A percentile compares a stretch with the other conserved stretches of the same genome.
Conservation (phyloP, 805 yeast species). For the Lachancea kluyveri region DNA sequence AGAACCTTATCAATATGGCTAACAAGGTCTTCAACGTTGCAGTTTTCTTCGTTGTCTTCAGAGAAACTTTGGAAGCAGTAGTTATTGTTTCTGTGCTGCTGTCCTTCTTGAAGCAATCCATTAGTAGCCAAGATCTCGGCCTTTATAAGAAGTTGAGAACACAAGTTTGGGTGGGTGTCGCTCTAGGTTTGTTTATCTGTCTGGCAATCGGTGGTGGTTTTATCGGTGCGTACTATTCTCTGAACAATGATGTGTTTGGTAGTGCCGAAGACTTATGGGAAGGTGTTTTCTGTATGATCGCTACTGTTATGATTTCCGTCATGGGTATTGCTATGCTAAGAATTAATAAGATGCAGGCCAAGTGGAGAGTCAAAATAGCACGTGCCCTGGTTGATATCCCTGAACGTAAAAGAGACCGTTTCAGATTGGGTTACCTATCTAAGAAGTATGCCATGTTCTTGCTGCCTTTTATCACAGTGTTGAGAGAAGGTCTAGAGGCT, state of each 20-base stretch:
- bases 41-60: conserved; percentile 81
- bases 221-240: conserved; percentile 83
- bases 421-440: conserved; percentile 46
- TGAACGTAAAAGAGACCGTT: conserved; percentile 40
- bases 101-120: conserved; percentile 85
- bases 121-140: conserved; percentile 45
- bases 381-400: conserved; percentile 64
- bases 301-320: conserved; percentile 76
- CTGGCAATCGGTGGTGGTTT: conserved; percentile 81
- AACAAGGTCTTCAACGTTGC: conserved; percentile 39
- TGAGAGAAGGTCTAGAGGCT: conserved; percentile 96
- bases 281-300: conserved; percentile 86
- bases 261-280: conserved; percentile 91
- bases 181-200: conserved; percentile 69
- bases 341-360: conserved; percentile 90
- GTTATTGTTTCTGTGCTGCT: conserved; percentile 82
- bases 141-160: conserved; percentile 55
- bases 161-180: conserved; percentile 85
- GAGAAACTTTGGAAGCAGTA: conserved; percentile 91
- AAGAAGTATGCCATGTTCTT: conserved; percentile 83
- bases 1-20: too few species aligned
- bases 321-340: conserved; percentile 97
- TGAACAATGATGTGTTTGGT: conserved; percentile 78
- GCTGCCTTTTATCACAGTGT: conserved; percentile 80
- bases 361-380: conserved; percentile 94